Conservation (phyloP, 768 basidiomycete genomes). For the Suillus weaverae region DNA sequence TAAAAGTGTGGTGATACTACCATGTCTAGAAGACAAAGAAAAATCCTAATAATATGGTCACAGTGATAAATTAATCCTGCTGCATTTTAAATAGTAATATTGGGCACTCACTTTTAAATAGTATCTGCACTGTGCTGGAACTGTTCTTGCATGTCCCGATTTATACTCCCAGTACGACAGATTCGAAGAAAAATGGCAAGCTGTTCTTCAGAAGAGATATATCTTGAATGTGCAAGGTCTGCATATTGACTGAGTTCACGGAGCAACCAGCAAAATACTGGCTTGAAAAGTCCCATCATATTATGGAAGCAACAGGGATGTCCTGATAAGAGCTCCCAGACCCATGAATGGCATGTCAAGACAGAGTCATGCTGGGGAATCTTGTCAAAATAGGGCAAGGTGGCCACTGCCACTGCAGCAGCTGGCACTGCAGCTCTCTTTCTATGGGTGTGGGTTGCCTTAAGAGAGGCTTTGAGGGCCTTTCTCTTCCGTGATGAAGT, state of each 20-base stretch:
- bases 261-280: background rate
- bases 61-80: too few species aligned
- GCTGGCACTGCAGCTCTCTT: background rate
- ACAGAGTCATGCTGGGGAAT: background rate
- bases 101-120: slow-evolving; percentile 3
- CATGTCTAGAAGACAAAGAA: slow-evolving; percentile 19
- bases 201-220: background rate
- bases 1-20: slow-evolving; percentile 23
- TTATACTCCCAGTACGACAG: background rate
- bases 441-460: background rate
- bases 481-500: background rate
- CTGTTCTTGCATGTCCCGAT: background rate
- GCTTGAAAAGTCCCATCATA: background rate
- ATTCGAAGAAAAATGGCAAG: background rate
- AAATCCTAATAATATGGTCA: slow-evolving; percentile 8
- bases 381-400: background rate
- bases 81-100: too few species aligned
- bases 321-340: background rate
- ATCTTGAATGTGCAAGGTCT: background rate
- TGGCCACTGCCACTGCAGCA: background rate
- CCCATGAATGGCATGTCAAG: background rate
- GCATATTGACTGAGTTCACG: background rate
- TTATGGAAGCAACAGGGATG: background rate
- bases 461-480: background rate
- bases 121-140: slow-evolving; percentile 1